A percentile compares a stretch with the other conserved stretches of the same genome.
Conservation (phyloP, 768 basidiomycete genomes). For the Daedaleopsis nitida region DNA sequence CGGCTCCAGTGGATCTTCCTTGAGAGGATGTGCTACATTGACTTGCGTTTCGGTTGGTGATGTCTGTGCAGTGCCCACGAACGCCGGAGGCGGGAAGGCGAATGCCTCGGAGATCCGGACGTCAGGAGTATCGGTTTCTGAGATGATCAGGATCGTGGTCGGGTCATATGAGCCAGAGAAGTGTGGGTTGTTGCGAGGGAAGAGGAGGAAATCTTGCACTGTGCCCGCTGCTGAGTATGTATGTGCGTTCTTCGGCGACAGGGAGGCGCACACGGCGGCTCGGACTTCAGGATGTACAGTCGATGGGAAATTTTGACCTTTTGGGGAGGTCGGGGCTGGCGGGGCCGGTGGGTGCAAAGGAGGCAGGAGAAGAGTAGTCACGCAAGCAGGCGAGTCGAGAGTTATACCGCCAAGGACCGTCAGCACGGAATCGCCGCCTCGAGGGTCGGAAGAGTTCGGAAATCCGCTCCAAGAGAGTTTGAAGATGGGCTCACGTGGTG, state of each 20-base stretch:
- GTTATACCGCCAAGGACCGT: constrained; percentile 77
- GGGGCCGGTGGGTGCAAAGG: constrained; percentile 57
- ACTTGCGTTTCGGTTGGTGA: not conserved
- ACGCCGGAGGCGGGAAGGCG: constrained; percentile 68
- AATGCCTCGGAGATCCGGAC: constrained; percentile 60
- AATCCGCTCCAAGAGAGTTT: constrained; percentile 85
- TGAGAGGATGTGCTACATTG: not conserved
- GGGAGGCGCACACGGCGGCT: constrained; percentile 64
- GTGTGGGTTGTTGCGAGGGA: constrained; percentile 73
- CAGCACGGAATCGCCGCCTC: constrained; percentile 73
- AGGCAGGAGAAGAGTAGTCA: constrained; percentile 72
- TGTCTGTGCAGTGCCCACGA: constrained; percentile 7
- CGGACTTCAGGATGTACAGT: constrained; percentile 46
- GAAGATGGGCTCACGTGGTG: constrained; percentile 74
- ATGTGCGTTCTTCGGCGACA: constrained; percentile 48
- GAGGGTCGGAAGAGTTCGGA: constrained; percentile 61
- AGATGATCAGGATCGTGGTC: constrained; percentile 61
- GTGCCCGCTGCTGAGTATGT: constrained; percentile 61
- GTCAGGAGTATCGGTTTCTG: constrained; percentile 46
- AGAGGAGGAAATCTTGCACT: constrained; percentile 77
- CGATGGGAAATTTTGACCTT: constrained; percentile 20
- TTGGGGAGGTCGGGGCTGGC: constrained; percentile 35
- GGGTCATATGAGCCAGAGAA: constrained; percentile 70
- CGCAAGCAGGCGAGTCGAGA: constrained; percentile 53
- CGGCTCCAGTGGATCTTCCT: constrained; percentile 8